phyloP scores from a whole-genome alignment of 768 basidiomycete species.

The Tulasnella sp. region DNA sequence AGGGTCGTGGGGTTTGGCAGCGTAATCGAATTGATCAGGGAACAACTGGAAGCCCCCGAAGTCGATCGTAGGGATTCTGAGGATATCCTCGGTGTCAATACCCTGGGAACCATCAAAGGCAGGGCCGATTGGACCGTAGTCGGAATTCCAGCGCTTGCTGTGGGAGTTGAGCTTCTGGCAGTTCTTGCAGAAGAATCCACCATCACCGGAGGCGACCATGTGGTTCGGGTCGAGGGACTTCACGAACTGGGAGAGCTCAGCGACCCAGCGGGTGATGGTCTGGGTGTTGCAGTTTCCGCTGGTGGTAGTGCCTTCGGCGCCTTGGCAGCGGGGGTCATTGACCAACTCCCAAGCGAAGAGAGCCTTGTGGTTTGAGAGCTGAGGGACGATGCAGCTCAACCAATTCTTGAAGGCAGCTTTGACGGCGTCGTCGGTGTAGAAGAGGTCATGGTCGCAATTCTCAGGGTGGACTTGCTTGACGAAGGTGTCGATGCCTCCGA shows the following conservation, averaged over 20 bases:
- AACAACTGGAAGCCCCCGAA: slow-evolving; percentile 66
- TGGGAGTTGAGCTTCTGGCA: slow-evolving; percentile 56
- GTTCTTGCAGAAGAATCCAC: slow-evolving; percentile 60
- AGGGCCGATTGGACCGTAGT: slow-evolving; percentile 46
- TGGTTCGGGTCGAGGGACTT: slow-evolving; percentile 62
- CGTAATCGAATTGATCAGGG: slow-evolving; percentile 68
- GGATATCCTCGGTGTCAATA: slow-evolving; percentile 70
- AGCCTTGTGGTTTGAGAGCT: slow-evolving; percentile 7
- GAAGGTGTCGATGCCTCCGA: slow-evolving; percentile 35
- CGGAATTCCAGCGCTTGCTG: slow-evolving; percentile 36
- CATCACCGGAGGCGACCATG: slow-evolving; percentile 64
- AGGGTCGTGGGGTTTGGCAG: slow-evolving; percentile 50
- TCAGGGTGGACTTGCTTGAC: slow-evolving; percentile 28
- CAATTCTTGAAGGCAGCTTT: slow-evolving; percentile 24
- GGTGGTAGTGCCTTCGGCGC: background rate
- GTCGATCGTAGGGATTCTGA: slow-evolving; percentile 58
- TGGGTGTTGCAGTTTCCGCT: slow-evolving; percentile 50
- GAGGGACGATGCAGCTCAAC: slow-evolving; percentile 19
- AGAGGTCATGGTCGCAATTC: slow-evolving; percentile 28
- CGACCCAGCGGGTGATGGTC: slow-evolving; percentile 63
- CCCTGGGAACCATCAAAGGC: slow-evolving; percentile 64
- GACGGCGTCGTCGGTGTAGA: slow-evolving; percentile 35
- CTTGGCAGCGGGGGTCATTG: slow-evolving; percentile 35
- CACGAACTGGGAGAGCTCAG: slow-evolving; percentile 52
- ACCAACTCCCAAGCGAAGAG: slow-evolving; percentile 37